phyloP scores from a whole-genome alignment of 2,329 filamentous ascomycete species.

The Helicocarpus griseus region DNA sequence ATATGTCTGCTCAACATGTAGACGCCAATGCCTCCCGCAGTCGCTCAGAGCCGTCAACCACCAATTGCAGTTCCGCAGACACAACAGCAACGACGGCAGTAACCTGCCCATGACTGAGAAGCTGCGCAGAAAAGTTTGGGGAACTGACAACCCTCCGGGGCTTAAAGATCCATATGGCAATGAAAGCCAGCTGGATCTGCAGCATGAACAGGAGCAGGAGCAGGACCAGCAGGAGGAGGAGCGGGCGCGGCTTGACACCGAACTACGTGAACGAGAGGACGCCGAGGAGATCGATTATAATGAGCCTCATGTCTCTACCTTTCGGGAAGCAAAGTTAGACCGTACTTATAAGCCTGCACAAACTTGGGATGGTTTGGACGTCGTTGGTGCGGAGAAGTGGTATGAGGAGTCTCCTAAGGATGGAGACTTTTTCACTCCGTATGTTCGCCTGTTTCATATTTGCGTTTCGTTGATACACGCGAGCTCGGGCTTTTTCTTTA shows the following conservation, averaged over 20 bases:
- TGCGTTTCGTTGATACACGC: background rate
- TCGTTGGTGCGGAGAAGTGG: slow-evolving; percentile 43
- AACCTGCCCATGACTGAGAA: slow-evolving; percentile 34
- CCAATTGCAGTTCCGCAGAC: slow-evolving; percentile 20
- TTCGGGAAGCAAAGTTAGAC: no score
- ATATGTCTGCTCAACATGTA: slow-evolving; percentile 33
- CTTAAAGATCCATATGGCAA: slow-evolving; percentile 39
- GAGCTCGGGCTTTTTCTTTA: background rate
- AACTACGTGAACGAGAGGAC: no score
- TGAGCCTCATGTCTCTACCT: no score
- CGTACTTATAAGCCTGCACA: slow-evolving; percentile 40
- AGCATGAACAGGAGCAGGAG: slow-evolving; percentile 14
- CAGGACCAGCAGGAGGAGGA: slow-evolving; percentile 1
- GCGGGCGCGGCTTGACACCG: background rate
- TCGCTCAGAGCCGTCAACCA: slow-evolving; percentile 18
- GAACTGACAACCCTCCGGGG: slow-evolving; percentile 41
- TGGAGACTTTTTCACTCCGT: slow-evolving; percentile 35
- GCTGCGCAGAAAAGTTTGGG: slow-evolving; percentile 41
- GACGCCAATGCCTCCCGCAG: slow-evolving; percentile 27
- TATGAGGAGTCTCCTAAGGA: slow-evolving; percentile 25
- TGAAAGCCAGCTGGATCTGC: slow-evolving; percentile 23
- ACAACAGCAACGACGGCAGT: slow-evolving; percentile 2
- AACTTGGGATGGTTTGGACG: slow-evolving; percentile 45
- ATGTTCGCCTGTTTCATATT: no score
- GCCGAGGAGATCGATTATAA: no score